Base-by-base conservation (phyloP, 768 basidiomycete genomes). In the Trametes cingulata region DNA sequence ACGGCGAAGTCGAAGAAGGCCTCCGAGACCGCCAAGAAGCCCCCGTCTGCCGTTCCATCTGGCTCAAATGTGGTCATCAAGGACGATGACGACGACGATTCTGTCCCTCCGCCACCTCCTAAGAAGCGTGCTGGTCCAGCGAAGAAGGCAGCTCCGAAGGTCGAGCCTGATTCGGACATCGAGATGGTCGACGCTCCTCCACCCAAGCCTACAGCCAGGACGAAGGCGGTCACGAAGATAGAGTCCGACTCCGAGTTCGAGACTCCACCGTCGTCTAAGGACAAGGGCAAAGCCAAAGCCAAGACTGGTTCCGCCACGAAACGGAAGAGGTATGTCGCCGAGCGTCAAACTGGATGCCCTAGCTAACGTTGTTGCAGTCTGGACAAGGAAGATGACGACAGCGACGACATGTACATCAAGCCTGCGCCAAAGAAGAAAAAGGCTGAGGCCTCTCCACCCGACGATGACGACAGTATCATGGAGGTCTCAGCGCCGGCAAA, bases 251-350 rank as follows among this genome's bases (percentile, higher is more conserved):
- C 75, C 8, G 82, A 81, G 39, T 72, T 75, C 10, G 80, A 78
- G 36, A 62, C 75, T 5, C 45, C 57, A 2, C 46, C 58, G 9
- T 39, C 61, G 9, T 52, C 68, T 25, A 62, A 72, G 57, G 65
- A 70, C 7, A 83, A 78, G 56, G 76, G 72, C 35, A 83, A 82
- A 58, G 77, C 70, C 37, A 85, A 83, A 64, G 77, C 73, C 2
- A 77, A 76, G 66, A 69, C 71, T 17, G 65, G 68, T 15, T 69
- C 74, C 0, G 47, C 64, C 0, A 25, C 51, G 43, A 92, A 92
- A 73, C 84, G 89, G 42, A 93, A 91, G 73, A 88, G 83, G 90
- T 87, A 51, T 33, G 77, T 10, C 22, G 9, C 7, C 14, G 14
- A 56, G n/a, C 45, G 0, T n/a, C 3, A 19, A 15, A 35, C 14